phyloP scores from a whole-genome alignment of 192 early-diverging fungal species.

The Cetraspora pellucida region DNA sequence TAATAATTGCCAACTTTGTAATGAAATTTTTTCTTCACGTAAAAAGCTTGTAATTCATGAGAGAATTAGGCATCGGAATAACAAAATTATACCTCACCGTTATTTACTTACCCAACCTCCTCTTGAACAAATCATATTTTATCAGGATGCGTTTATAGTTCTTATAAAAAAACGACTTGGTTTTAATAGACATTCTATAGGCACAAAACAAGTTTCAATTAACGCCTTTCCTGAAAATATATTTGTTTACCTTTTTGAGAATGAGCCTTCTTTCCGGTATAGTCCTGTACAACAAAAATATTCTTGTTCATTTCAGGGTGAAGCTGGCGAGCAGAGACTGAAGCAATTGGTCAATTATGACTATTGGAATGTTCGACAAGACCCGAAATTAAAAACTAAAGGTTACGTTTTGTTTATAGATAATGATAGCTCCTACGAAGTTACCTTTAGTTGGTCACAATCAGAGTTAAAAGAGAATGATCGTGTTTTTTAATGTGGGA shows the following conservation, averaged over 20 bases:
- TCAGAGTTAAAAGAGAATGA: background rate
- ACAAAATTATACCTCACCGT: no score
- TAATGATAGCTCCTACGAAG: background rate
- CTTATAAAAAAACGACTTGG: no score
- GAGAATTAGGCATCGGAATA: no score
- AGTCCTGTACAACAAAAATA: background rate
- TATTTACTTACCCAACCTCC: no score
- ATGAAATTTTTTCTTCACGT: no score
- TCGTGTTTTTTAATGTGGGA: background rate
- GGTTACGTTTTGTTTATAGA: background rate
- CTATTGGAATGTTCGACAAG: background rate
- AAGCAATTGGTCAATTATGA: background rate
- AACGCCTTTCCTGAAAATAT: background rate
- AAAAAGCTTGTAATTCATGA: no score
- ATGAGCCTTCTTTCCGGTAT: background rate
- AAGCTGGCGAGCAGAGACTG: background rate
- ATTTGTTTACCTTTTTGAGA: slow-evolving; percentile 8
- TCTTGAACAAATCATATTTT: no score
- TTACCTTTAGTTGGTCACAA: background rate
- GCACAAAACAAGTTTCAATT: background rate
- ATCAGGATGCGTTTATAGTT: no score
- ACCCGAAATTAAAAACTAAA: background rate
- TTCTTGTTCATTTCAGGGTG: background rate
- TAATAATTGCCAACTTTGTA: no score
- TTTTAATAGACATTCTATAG: no score